Evolutionary conservation across 2,329 filamentous ascomycete species (phyloP), one percentile per base, ranked within the genome.

Genomic region (Neoscytalidium dimidiatum): DNA sequence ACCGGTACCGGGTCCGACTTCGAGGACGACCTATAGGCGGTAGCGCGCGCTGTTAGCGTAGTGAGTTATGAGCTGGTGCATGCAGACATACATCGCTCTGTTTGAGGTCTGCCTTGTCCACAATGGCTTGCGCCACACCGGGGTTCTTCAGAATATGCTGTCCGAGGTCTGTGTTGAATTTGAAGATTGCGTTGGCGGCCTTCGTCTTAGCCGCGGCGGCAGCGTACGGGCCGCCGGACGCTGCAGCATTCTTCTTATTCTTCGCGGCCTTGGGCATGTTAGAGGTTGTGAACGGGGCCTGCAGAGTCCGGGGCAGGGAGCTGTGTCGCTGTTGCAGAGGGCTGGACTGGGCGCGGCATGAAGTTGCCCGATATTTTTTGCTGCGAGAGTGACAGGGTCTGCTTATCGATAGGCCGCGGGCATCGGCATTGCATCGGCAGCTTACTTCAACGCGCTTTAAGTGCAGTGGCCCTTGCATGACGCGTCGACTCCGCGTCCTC

Each of bases 1-100:
- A 68, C 93, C 92, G 0, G 92, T 94, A 73, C 93, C 93, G 5
- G 94, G 92, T 69, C 94, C 94, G 68, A 97, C 90, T 84, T 98
- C 94, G 23, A 98, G 88, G 2, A 98, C 94, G 1, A 89, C 88
- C 77, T 92, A 19, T 21, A 4, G 3, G 21, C 13, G n/a, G 8
- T 5, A 9, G 26, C 13, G 13, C 19, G 4, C 21, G 56, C 21
- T 26, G 60, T 62, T 19, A 65, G 52, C 33, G 63, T 67, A 28
- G 28, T 17, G 43, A 3, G 0, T 3, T 60, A 26, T 2, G 11
- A 3, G 4, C 14, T 13, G 9, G 17, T 19, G 13, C 1, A 11
- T 17, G 28, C 13, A 3, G 29, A 33, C 63, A 14, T 52, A 65
- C 63, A 76, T 90, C 95, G 35, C 91, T 94, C 65, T 95, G 94